Base-by-base conservation (phyloP, 495 filamentous ascomycete genomes). In the Xylaria cubensis region DNA sequence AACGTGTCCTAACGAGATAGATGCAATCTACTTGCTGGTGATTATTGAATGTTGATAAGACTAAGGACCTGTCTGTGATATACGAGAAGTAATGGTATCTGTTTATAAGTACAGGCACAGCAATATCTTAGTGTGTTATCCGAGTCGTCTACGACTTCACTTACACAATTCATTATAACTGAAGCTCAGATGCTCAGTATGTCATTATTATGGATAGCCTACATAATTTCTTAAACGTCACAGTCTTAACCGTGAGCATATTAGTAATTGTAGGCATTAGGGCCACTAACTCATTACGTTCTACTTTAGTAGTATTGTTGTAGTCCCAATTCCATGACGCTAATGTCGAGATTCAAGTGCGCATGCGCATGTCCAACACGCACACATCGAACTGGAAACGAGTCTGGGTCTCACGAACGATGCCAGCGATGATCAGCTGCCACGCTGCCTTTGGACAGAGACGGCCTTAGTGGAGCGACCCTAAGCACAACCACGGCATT, bases 361-460 rank as follows among this genome's bases (percentile, higher is more conserved):
- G 19, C 9, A 61, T 21, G 58, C 58, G 34, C 26, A 36, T 29
- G 29, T 36, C 55, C 5, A 59, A 6, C 15, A 19, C 24, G 21
- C 32, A 19, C 36, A 39, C 2, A 21, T 21, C 3, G 9, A 34
- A 21, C 58, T 41, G 2, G 32, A 21, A 36, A 39, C 34, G 17
- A 61, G 58, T 21, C 34, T n/a, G 17, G 32, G 58, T 21, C 19
- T 61, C 58, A 36, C n/a, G 19, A 36, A 50, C 63, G 42, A 65
- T 65, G 17, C 17, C 13, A 34, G 24, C 39, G 15, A 29, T 36
- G 39, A 21, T 56, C 67, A 50, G 26, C 26, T 62, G 67, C 21
- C 9, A 17, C 41, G 19, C 50, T 70, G 41, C 19, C 56, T 19
- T 44, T 36, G 4, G 39, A 62, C 32, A 50, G n/a, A 12, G 32